These are phyloP conservation scores for Suhomyces taliae DNA, from an alignment of 1,139 yeast genomes.

Conservation along the genomic window DNA sequence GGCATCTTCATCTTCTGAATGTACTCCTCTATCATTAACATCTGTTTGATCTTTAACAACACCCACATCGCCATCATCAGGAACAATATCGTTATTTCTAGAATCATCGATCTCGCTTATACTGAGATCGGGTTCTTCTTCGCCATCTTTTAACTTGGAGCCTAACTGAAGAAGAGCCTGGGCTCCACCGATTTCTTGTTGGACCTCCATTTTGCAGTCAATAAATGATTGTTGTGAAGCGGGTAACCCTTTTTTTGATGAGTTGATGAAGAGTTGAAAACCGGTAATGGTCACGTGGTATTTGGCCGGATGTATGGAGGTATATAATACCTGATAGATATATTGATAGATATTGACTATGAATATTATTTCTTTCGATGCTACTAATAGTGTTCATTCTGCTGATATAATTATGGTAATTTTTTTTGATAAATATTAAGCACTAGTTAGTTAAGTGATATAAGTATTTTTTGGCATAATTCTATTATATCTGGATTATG, in stretches of 20 bases:
- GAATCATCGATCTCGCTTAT: conserved; percentile 7
- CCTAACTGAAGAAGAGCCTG: conserved; percentile 47
- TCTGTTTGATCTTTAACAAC: conserved; percentile 10
- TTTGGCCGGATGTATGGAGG: conserved; percentile 12
- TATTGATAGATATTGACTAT: no score
- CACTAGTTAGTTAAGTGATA: no score
- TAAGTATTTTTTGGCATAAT: no score
- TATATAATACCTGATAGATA: no score
- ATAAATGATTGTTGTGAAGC: conserved; percentile 12
- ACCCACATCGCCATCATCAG: conserved; percentile 12
- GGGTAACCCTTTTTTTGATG: conserved; percentile 15
- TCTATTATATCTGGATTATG: no score
- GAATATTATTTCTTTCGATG: no score
- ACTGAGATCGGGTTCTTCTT: conserved; percentile 12
- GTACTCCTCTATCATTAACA: conserved; percentile 8
- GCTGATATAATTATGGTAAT: no score
- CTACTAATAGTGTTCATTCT: no score
- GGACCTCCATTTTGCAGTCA: conserved; percentile 31
- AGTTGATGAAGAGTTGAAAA: background rate
- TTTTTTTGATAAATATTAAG: no score
- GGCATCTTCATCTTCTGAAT: conserved; percentile 23
- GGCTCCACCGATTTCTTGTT: conserved; percentile 47
- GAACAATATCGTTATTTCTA: conserved; percentile 6
- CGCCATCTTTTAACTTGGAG: conserved; percentile 27
- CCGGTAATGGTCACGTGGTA: conserved; percentile 9